These are phyloP conservation scores for Trichosporon asahii DNA, from an alignment of 1,284 basidiomycete species.

Conservation along the genomic window DNA sequence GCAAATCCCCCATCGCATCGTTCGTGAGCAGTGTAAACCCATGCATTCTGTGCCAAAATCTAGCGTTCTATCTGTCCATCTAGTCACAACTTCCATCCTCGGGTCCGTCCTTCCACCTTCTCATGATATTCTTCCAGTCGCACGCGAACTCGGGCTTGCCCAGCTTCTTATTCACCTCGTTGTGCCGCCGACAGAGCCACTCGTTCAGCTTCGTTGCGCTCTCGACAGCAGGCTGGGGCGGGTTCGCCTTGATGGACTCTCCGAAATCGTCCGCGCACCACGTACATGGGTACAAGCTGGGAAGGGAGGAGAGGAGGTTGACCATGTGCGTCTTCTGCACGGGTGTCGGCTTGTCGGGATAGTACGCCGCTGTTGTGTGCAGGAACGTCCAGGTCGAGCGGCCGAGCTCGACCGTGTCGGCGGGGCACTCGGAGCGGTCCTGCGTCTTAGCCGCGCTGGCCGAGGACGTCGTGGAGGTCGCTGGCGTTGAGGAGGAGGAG, in stretches of 20 bases:
- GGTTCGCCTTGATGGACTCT: slow-evolving; percentile 61
- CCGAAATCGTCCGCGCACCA: slow-evolving; percentile 75
- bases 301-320: slow-evolving; percentile 68
- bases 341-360: slow-evolving; percentile 71
- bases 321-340: slow-evolving; percentile 76
- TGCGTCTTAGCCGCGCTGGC: slow-evolving; percentile 22
- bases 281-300: slow-evolving; percentile 78
- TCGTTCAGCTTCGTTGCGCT: slow-evolving; percentile 60
- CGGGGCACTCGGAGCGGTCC: slow-evolving; percentile 68
- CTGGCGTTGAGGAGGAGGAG: not conserved
- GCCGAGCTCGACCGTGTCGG: slow-evolving; percentile 80
- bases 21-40: slow-evolving; percentile 15
- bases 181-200: slow-evolving; percentile 89
- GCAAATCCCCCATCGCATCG: not conserved
- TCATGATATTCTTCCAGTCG: slow-evolving; percentile 62
- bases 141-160: slow-evolving; percentile 82
- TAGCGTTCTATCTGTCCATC: not conserved
- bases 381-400: slow-evolving; percentile 93
- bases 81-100: slow-evolving; percentile 80
- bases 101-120: slow-evolving; percentile 88
- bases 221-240: slow-evolving; percentile 35
- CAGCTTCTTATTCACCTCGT: slow-evolving; percentile 79
- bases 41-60: slow-evolving; percentile 12
- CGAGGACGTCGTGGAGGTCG: slow-evolving; percentile 36
- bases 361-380: slow-evolving; percentile 88